Evolutionary conservation across 257 asterid genomes (phyloP), one percentile per base, ranked within the genome.

Genomic region (Scutellaria galericulata): DNA sequence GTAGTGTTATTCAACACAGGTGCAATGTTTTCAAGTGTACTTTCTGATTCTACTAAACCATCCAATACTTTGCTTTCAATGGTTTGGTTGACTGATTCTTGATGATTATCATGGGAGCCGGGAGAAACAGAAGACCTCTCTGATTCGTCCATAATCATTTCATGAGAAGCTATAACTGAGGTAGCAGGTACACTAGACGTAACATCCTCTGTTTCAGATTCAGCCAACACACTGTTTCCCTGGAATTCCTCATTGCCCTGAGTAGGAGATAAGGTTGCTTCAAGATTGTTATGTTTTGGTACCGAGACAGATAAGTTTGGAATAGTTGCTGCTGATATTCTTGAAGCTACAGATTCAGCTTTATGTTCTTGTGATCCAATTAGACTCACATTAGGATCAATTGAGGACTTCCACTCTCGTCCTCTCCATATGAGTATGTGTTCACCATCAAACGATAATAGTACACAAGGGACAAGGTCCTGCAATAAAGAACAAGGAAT

Each of bases 391-490:
- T 31, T 27, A 9, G 77, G 79, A 54, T 78, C 84, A 8, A 82
- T 48, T 51, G 92, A 75, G 76, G 97, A 87, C 68, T 76, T 83
- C 97, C 99, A 94, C 58, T 88, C 79, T 55, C 51, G 84, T 66
- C 99, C 99, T 75, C 96, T 84, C 97, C 99, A 89, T 75, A 88
- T 59, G 75, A 94, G 97, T 79, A 94, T 84, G 83, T 91, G 95
- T 72, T 94, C 97, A 8, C 22, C 20, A 73, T 94, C 97, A 79
- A 94, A 94, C 3, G 97, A 91, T 81, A 94, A 62, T 75, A 91
- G 79, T 73, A 89, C 97, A 81, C 99, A 91, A 1, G 97, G 97
- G 67, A 89, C 96, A 76, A 94, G 99, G 83, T 91, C 95, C 97
- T 94, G 91, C 82, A 72, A 78, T 71, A 72, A 58, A 66, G 52